Evolutionary conservation across 2,329 filamentous ascomycete species (phyloP), one percentile per base, ranked within the genome.

Genomic region (Colletotrichum sidae): DNA sequence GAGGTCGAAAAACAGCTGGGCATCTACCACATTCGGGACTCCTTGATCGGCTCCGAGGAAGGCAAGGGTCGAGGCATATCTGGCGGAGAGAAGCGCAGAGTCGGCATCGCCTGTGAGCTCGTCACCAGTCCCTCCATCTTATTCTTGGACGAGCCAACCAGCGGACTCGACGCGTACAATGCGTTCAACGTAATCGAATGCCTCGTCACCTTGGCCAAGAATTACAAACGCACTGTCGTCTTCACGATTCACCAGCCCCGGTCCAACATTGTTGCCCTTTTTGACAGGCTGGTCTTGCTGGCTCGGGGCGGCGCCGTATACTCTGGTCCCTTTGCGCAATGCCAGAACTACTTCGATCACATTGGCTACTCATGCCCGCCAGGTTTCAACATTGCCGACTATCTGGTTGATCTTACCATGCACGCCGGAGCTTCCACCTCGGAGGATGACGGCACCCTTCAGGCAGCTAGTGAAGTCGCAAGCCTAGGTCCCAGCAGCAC

Each of bases 351-450:
- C 75, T 99, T 99, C 72, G 93, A 97, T 73, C 86, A 89, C 51
- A 90, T 97, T 67, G 96, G 96, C 47, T 99, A 97, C 76, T 84
- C 92, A 53, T 99, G 96, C 74, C 96, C 96, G 10, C 91, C 94
- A 33, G 96, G 96, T 2, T 99, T 98, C 86, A 99, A 99, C 73
- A 98, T 99, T 77, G 96, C 96, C 4, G 96, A 99, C 76, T 99
- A 97, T 74, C 87, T 99, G 6, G 94, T 99, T 37, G 96, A 99
- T 76, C 84, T 99, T 45, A 98, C 96, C 0, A 98, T 99, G 95
- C 96, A 99, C 76, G 94, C 94, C 33, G 88, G 92, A 64, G 83
- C 85, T 49, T 86, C 83, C 17, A 81, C 85, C 7, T 80, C 87
- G 3, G 85, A 88, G 60, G 86, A 90, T 39, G 87, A 90, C 60